Base-by-base conservation (phyloP, 108 stramenopile species). In the Nitzschia sp. region DNA sequence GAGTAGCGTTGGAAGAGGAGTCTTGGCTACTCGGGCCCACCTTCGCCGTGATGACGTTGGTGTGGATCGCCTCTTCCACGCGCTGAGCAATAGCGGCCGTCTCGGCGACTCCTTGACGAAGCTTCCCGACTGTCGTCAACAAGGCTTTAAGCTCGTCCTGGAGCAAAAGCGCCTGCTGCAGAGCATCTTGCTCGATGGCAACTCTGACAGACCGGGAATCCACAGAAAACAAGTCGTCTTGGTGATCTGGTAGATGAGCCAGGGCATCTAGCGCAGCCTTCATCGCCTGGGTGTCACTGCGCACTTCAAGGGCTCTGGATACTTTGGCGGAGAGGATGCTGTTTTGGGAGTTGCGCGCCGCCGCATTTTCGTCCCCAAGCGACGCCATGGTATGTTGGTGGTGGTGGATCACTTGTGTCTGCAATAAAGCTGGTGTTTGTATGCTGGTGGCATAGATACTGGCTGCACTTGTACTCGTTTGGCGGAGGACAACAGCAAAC, bases 281-380 rank as follows among this genome's bases (percentile, higher is more conserved):
- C 89, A 93, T 90, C 48, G 89, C 89, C 54, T 87, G 86, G 25
- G 92, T 93, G 74, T 93, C 89, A 68, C 87, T 90, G 0, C 89
- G 87, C 16, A 93, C 84, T 68, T 87, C 73, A 47, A 93, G 70
- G 53, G 92, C 89, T 38, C 92, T 81, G 48, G 54, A 65, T 15
- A 93, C 92, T 69, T 93, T 93, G 68, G 82, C 75, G 55, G 87
- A 85, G 50, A 93, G 77, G 52, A 86, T 79, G 47, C 54, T 80
- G 71, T 59, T 79, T 44, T 75, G 66, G 28, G 45, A 45, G 2
- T 54, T 33, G 53, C 25, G 15, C 19, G 21, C 36, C 15, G 60
- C 41, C 26, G 38, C 60, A 61, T 41, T 1, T 19, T 61, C 41
- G 17, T 61, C 60, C 13, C 9, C 31, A n/a, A 2, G 5, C 13